Evolutionary conservation across 2,329 filamentous ascomycete genomes (phyloP).

Genomic region (Phyllosticta citriasiana): DNA sequence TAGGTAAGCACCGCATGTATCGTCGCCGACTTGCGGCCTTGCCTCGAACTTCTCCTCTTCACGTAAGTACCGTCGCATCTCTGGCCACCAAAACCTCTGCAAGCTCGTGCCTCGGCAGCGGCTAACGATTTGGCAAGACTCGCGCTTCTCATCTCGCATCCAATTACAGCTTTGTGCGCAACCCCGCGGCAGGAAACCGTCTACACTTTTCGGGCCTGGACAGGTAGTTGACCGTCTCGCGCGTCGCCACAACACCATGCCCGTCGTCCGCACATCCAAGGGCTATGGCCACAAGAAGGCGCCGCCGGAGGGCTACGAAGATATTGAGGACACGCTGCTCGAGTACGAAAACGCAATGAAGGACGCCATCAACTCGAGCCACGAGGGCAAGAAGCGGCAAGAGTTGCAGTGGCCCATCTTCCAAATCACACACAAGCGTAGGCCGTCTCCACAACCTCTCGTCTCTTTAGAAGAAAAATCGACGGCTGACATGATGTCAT

Average conservation of each 20-base stretch:
- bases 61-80: slow-evolving; percentile 9
- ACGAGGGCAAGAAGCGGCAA: slow-evolving; percentile 71
- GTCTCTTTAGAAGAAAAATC: background rate
- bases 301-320: slow-evolving; percentile 75
- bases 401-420: slow-evolving; percentile 96
- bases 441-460: slow-evolving; percentile 16
- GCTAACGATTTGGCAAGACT: slow-evolving; percentile 9
- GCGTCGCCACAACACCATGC: slow-evolving; percentile 43
- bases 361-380: slow-evolving; percentile 82
- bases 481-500: background rate
- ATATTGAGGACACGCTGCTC: slow-evolving; percentile 78
- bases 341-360: slow-evolving; percentile 89
- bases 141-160: background rate
- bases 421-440: slow-evolving; percentile 89
- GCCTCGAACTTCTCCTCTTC: background rate
- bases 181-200: background rate
- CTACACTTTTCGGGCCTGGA: background rate
- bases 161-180: background rate
- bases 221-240: background rate
- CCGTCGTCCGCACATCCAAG: slow-evolving; percentile 57
- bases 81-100: background rate
- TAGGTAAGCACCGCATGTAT: slow-evolving; percentile 3
- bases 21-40: background rate
- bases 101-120: background rate
- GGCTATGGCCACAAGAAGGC: slow-evolving; percentile 62